Evolutionary conservation across 129 eudicot genomes (phyloP).

Genomic region (Pulicaria dysenterica): DNA sequence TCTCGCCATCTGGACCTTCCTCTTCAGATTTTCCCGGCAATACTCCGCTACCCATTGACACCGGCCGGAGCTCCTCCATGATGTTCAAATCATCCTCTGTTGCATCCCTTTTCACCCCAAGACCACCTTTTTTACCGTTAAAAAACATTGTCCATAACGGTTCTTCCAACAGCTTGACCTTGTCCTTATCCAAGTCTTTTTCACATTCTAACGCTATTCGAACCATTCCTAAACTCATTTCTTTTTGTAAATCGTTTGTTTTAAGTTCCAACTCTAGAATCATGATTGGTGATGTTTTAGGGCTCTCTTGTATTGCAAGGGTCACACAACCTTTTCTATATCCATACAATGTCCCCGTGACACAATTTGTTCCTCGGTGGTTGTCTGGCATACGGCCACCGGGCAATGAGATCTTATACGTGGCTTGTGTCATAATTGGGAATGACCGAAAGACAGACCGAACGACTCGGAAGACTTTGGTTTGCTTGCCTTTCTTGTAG

Average conservation of each 20-base stretch:
- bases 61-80: slow-evolving; percentile 59
- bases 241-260: slow-evolving; percentile 56
- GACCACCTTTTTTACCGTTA: slow-evolving; percentile 70
- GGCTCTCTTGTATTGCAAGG: slow-evolving; percentile 66
- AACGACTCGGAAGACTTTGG: slow-evolving; percentile 47
- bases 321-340: slow-evolving; percentile 58
- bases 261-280: slow-evolving; percentile 74
- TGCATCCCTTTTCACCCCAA: slow-evolving; percentile 58
- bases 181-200: slow-evolving; percentile 49
- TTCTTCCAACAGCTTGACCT: slow-evolving; percentile 59
- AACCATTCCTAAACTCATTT: slow-evolving; percentile 66
- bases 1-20: slow-evolving; percentile 68
- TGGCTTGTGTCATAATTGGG: slow-evolving; percentile 54
- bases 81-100: slow-evolving; percentile 65
- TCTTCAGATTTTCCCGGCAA: slow-evolving; percentile 47
- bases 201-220: slow-evolving; percentile 83
- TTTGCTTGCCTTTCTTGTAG: slow-evolving; percentile 40
- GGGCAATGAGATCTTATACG: slow-evolving; percentile 50
- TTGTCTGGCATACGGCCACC: slow-evolving; percentile 45
- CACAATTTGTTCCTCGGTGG: slow-evolving; percentile 21
- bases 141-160: slow-evolving; percentile 73
- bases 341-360: slow-evolving; percentile 69
- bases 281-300: slow-evolving; percentile 51
- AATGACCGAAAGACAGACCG: slow-evolving; percentile 58
- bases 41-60: slow-evolving; percentile 80